Evolutionary conservation across 2,329 filamentous ascomycete genomes (phyloP).

Genomic region (Neofusicoccum laricinum): DNA sequence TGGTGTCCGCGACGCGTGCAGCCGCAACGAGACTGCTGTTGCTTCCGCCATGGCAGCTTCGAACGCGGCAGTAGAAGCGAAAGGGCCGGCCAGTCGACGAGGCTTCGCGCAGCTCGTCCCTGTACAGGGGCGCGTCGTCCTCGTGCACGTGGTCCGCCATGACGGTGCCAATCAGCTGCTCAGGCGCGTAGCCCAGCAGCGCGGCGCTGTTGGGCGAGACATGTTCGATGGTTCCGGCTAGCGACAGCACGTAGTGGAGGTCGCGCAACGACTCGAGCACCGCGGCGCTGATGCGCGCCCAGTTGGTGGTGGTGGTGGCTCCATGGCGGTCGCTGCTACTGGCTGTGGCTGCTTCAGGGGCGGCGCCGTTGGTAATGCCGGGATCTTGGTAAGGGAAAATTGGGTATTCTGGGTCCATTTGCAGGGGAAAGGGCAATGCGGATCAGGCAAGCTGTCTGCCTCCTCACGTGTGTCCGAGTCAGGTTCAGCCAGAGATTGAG

Average conservation of each 20-base stretch:
- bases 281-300: conserved; percentile 7
- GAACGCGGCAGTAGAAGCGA: conserved; percentile 12
- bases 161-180: conserved; percentile 2
- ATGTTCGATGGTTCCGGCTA: background rate
- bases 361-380: background rate
- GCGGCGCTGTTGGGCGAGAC: conserved; percentile 5
- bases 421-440: background rate
- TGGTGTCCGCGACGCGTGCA: background rate
- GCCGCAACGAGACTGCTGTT: background rate
- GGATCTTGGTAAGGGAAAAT: background rate
- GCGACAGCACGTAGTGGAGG: conserved; percentile 1
- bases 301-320: background rate
- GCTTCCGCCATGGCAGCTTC: background rate
- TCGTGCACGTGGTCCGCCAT: conserved; percentile 6
- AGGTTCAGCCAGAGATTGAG: background rate
- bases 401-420: background rate
- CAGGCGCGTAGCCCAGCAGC: conserved; percentile 1
- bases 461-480: background rate
- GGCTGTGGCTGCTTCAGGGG: background rate
- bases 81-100: conserved; percentile 6
- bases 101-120: conserved; percentile 4
- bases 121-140: conserved; percentile 5
- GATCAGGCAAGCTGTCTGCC: background rate
- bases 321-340: background rate
- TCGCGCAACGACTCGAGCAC: conserved; percentile 9